Conservation (phyloP, 2,329 filamentous ascomycete genomes). For the Bertia moriformis region DNA sequence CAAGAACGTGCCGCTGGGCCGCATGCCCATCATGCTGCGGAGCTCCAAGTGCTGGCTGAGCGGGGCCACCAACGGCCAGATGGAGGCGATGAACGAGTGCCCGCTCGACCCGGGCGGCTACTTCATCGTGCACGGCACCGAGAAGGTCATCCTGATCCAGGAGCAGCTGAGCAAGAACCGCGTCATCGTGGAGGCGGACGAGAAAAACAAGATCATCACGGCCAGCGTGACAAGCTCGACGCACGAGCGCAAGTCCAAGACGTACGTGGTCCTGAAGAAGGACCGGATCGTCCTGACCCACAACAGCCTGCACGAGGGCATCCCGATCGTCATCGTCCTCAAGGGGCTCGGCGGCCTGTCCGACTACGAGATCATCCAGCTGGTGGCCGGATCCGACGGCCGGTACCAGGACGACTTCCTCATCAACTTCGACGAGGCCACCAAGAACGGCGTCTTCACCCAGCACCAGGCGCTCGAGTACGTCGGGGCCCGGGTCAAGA, state of each 20-base stretch:
- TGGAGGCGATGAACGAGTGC: conserved; percentile 89
- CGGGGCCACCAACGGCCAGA: conserved; percentile 70
- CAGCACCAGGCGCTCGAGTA: conserved; percentile 94
- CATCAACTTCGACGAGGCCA: conserved; percentile 86
- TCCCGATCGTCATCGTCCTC: conserved; percentile 87
- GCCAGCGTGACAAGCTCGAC: conserved; percentile 96
- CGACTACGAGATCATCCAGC: conserved; percentile 83
- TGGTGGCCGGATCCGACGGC: conserved; percentile 76
- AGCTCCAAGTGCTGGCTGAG: conserved; percentile 84
- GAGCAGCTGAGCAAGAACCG: conserved; percentile 98
- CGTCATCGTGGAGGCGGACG: conserved; percentile 86
- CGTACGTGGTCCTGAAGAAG: conserved; percentile 88
- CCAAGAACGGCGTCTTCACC: conserved; percentile 74
- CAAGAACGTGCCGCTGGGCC: conserved; percentile 67
- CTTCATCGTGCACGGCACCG: conserved; percentile 92
- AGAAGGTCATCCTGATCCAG: conserved; percentile 97
- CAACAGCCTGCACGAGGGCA: conserved; percentile 80
- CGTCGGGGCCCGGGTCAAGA: conserved; percentile 75
- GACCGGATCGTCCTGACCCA: conserved; percentile 79
- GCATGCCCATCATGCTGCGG: conserved; percentile 92
- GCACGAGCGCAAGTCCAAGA: conserved; percentile 94
- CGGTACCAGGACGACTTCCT: conserved; percentile 89
- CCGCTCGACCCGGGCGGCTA: conserved; percentile 92
- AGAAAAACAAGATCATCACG: conserved; percentile 83
- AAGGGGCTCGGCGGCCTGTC: conserved; percentile 89